Evolutionary conservation across 495 filamentous ascomycete genomes (phyloP).

Genomic region (Penicillium chermesinum): DNA sequence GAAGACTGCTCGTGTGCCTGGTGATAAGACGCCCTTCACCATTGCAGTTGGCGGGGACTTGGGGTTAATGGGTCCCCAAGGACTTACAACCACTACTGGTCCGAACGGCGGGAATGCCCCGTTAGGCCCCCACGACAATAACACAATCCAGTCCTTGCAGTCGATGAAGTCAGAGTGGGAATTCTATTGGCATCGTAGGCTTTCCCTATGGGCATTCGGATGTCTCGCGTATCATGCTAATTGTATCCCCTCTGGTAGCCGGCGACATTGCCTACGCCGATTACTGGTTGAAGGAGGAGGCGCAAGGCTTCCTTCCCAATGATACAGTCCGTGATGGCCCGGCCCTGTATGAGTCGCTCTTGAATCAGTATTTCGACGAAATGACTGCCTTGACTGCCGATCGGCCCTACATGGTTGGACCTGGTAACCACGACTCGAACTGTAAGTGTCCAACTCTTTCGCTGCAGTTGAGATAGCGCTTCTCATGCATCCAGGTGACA

Average conservation of each 20-base stretch:
- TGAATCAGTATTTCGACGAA: constrained; percentile 8
- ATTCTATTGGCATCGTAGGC: constrained; percentile 12
- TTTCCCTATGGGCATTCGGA: no score
- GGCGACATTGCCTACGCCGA: constrained; percentile 12
- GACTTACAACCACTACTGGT: constrained; percentile 12
- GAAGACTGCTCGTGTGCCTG: constrained; percentile 8
- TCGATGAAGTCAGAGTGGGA: neutral
- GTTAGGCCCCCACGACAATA: constrained; percentile 7
- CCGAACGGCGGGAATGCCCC: constrained; percentile 3
- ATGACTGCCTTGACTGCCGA: constrained; percentile 1
- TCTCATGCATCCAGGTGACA: no score
- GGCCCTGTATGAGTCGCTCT: constrained; percentile 5
- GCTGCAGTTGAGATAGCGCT: no score
- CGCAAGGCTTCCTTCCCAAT: constrained; percentile 1
- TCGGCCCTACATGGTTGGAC: constrained; percentile 10
- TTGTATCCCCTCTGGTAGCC: no score
- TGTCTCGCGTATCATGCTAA: no score
- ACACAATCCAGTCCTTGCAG: constrained; percentile 10
- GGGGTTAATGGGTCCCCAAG: constrained; percentile 10
- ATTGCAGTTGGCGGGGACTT: constrained; percentile 11
- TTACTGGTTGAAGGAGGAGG: constrained; percentile 8
- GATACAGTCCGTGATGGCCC: neutral
- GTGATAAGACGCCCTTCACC: constrained; percentile 11
- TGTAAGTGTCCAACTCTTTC: no score
- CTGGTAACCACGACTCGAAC: neutral